phyloP scores from a whole-genome alignment of 305 asterid genomes.

The Fraxinus paxiana region DNA sequence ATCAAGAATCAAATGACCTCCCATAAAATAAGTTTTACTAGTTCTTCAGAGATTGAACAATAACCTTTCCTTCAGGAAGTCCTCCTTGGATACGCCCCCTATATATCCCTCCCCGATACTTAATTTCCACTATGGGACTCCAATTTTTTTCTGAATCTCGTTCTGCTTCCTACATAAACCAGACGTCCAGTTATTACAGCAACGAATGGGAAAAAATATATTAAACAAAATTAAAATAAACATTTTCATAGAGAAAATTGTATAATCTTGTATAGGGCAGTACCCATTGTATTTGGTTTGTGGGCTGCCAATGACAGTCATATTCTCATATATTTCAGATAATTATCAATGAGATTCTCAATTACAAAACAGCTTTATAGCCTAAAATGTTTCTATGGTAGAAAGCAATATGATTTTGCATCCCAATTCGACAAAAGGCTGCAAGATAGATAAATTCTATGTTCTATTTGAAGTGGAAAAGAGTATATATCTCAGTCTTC shows the following conservation, averaged over 20 bases:
- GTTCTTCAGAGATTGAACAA: slow-evolving; percentile 20
- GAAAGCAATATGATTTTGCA: not conserved
- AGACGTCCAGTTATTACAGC: slow-evolving; percentile 14
- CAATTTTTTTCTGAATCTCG: slow-evolving; percentile 81
- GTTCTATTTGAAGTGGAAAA: not conserved
- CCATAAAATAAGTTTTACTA: slow-evolving; percentile 16
- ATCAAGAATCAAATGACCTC: not conserved
- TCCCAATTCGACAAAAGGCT: not conserved
- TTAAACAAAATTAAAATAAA: not conserved
- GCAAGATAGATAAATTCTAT: slow-evolving; percentile 1
- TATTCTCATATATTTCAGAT: not conserved
- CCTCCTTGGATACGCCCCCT: slow-evolving; percentile 90
- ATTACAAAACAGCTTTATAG: not conserved
- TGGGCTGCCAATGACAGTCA: not conserved
- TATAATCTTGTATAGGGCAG: not conserved
- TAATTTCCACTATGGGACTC: slow-evolving; percentile 80
- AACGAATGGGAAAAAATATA: slow-evolving; percentile 6
- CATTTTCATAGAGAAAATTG: not conserved
- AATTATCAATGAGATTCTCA: slow-evolving; percentile 8
- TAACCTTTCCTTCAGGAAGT: slow-evolving; percentile 98
- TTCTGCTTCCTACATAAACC: slow-evolving; percentile 74
- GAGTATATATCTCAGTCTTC: slow-evolving; percentile 9
- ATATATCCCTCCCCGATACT: slow-evolving; percentile 87
- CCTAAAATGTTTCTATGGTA: not conserved
- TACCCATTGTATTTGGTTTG: not conserved